Conservation (phyloP, 345 rosid genomes). For the Syzygium jambos region DNA sequence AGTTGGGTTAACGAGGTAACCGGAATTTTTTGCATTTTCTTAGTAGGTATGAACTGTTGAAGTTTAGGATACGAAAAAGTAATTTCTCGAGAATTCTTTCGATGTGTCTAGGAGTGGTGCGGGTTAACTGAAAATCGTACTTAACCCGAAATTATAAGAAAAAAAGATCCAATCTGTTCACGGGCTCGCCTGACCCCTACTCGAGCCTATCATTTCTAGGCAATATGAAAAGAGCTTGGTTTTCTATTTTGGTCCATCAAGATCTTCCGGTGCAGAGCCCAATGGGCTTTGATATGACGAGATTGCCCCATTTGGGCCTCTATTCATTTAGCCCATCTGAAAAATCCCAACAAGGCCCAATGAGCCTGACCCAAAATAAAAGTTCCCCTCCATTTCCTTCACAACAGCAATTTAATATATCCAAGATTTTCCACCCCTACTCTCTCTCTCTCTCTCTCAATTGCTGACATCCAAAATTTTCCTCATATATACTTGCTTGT, state of each 20-base stretch:
- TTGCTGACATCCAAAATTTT: not conserved
- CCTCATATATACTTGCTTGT: not conserved
- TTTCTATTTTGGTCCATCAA: not conserved
- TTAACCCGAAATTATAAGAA: not conserved
- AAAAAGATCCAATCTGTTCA: not conserved
- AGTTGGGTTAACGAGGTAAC: not conserved
- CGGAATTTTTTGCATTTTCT: not conserved
- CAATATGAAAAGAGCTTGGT: not conserved
- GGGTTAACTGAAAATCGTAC: not conserved
- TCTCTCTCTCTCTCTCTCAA: not conserved
- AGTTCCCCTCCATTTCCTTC: not conserved
- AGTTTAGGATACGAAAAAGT: not conserved
- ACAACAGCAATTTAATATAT: not conserved
- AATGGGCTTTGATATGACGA: not conserved
- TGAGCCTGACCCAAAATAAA: not conserved
- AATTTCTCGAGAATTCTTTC: not conserved
- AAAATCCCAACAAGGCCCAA: not conserved
- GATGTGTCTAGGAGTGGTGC: not conserved
- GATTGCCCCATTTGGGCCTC: not conserved
- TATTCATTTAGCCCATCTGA: not conserved
- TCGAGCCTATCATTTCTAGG: not conserved
- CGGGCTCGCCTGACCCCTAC: not conserved
- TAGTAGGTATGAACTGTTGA: not conserved
- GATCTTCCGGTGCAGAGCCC: not conserved
- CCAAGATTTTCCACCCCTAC: not conserved